Conservation (phyloP, 768 basidiomycete species). For the Mycena vitilis region DNA sequence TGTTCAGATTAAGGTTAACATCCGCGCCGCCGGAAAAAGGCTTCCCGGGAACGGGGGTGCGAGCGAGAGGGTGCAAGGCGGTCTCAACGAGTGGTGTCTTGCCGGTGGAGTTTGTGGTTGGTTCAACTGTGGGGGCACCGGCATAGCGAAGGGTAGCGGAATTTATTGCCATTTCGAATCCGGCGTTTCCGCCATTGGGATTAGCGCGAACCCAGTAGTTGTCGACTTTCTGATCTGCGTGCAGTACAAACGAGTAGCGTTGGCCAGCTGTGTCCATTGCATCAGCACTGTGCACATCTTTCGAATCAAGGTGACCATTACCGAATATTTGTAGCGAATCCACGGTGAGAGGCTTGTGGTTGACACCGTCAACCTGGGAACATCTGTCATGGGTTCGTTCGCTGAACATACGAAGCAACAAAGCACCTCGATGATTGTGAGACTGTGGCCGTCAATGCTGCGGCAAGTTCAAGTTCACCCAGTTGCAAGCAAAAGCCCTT, state of each 20-base stretch:
- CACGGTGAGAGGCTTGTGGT: slow-evolving; percentile 50
- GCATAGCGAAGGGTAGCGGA: slow-evolving; percentile 56
- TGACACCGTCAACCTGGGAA: slow-evolving; percentile 47
- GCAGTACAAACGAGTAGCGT: slow-evolving; percentile 57
- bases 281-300: no score
- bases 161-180: slow-evolving; percentile 51
- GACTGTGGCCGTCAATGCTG: slow-evolving; percentile 58
- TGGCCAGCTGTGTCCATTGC: slow-evolving; percentile 45
- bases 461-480: slow-evolving; percentile 36
- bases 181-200: slow-evolving; percentile 42
- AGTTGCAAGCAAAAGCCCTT: not conserved
- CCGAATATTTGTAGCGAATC: slow-evolving; percentile 53
- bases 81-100: slow-evolving; percentile 49
- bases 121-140: slow-evolving; percentile 45
- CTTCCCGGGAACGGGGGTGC: slow-evolving; percentile 45
- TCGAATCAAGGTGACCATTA: no score
- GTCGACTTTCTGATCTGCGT: slow-evolving; percentile 47
- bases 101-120: slow-evolving; percentile 46
- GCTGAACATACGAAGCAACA: no score
- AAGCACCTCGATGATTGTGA: slow-evolving; percentile 39
- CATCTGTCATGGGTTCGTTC: no score
- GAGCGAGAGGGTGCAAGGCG: slow-evolving; percentile 48
- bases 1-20: slow-evolving; percentile 50
- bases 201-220: slow-evolving; percentile 60
- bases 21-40: slow-evolving; percentile 55